These are phyloP conservation scores for Sporisorium exsertum DNA, from an alignment of 1,284 basidiomycete species.

Conservation along the genomic window DNA sequence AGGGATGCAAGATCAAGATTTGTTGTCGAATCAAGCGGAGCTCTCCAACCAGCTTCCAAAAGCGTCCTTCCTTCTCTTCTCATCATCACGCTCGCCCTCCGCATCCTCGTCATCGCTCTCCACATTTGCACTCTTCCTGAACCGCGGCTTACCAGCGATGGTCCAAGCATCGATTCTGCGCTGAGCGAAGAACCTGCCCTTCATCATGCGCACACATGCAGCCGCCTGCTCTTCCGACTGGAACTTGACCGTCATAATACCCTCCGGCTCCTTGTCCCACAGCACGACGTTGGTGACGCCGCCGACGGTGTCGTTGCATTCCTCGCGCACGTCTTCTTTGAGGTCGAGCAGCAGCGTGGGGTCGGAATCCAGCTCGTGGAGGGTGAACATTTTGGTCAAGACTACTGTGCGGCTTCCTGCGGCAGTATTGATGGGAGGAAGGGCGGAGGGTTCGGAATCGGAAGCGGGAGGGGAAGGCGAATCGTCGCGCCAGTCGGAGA, in stretches of 20 bases:
- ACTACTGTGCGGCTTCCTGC: slow-evolving; percentile 38
- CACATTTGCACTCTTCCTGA: slow-evolving; percentile 74
- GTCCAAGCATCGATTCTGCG: slow-evolving; percentile 83
- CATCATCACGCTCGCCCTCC: slow-evolving; percentile 15
- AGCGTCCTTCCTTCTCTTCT: slow-evolving; percentile 21
- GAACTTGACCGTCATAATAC: slow-evolving; percentile 96
- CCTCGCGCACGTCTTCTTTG: slow-evolving; percentile 95
- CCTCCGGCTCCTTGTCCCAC: slow-evolving; percentile 94
- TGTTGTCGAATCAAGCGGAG: not conserved
- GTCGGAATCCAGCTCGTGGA: slow-evolving; percentile 87
- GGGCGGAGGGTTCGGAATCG: slow-evolving; percentile 1
- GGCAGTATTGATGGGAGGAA: not conserved
- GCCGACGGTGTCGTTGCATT: slow-evolving; percentile 84
- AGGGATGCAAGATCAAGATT: too few relatives aligned
- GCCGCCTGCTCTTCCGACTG: slow-evolving; percentile 86
- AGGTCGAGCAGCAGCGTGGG: slow-evolving; percentile 87
- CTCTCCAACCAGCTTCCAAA: slow-evolving; percentile 31
- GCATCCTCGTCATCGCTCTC: slow-evolving; percentile 33
- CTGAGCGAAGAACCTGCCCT: slow-evolving; percentile 90
- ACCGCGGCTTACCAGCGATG: slow-evolving; percentile 83
- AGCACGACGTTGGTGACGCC: slow-evolving; percentile 95
- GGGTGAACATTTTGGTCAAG: slow-evolving; percentile 84
- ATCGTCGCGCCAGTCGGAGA: slow-evolving; percentile 64
- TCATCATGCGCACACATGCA: slow-evolving; percentile 94
- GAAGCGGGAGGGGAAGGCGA: slow-evolving; percentile 23